Conservation (phyloP, 345 rosid species). For the Bruguiera sexangula region DNA sequence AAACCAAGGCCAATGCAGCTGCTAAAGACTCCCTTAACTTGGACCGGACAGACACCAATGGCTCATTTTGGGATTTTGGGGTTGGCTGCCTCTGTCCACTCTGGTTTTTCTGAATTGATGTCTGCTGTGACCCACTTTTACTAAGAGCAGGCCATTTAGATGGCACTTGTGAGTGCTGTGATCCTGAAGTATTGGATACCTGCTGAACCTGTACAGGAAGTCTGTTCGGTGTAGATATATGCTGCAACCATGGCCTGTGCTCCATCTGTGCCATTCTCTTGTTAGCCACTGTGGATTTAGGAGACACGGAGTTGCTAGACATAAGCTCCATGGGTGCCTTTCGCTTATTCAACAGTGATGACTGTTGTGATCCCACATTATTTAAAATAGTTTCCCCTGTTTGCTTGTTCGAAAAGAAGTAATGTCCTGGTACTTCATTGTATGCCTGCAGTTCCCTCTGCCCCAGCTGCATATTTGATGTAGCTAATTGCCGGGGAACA, state of each 20-base stretch:
- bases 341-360: slow-evolving; percentile 43
- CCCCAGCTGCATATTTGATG: slow-evolving; percentile 27
- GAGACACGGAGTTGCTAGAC: slow-evolving; percentile 30
- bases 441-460: slow-evolving; percentile 19
- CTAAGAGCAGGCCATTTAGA: slow-evolving; percentile 43
- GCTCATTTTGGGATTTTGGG: slow-evolving; percentile 39
- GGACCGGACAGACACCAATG: slow-evolving; percentile 65
- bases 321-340: slow-evolving; percentile 48
- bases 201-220: slow-evolving; percentile 35
- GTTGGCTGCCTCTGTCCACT: slow-evolving; percentile 36
- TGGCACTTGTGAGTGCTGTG: slow-evolving; percentile 37
- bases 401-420: slow-evolving; percentile 26
- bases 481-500: slow-evolving; percentile 21
- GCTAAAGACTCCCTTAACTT: slow-evolving; percentile 80
- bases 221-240: slow-evolving; percentile 32
- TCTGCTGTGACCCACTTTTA: slow-evolving; percentile 43
- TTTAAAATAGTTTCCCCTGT: slow-evolving; percentile 29
- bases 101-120: slow-evolving; percentile 38
- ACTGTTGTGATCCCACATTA: slow-evolving; percentile 35
- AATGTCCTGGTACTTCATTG: slow-evolving; percentile 27
- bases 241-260: slow-evolving; percentile 85
- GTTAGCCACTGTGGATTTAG: slow-evolving; percentile 36
- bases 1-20: slow-evolving; percentile 73
- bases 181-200: slow-evolving; percentile 29
- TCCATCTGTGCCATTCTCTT: slow-evolving; percentile 56